Percentiles rank a stretch among this genome's conserved stretches.
These are phyloP conservation scores for Prorocentrum cordatum DNA, from an alignment of 169 alveolate genomes.

Conservation along the genomic window DNA sequence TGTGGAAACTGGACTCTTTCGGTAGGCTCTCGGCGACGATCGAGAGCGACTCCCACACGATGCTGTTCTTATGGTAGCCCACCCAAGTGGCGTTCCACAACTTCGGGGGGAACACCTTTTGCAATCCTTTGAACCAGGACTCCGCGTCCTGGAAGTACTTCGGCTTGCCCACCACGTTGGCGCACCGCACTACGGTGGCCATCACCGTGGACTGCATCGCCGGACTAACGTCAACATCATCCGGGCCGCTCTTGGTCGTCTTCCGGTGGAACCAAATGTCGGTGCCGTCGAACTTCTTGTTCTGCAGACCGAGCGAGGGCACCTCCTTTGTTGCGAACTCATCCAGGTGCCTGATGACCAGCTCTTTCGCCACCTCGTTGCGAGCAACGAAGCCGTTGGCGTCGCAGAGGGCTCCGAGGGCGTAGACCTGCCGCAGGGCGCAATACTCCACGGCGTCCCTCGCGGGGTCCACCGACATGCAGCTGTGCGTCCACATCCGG, in stretches of 20 bases:
- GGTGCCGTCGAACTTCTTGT: background rate
- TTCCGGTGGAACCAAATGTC: background rate
- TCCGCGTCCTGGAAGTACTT: conserved; percentile 19
- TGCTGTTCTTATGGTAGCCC: background rate
- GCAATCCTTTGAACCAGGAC: conserved; percentile 14
- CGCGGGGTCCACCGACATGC: background rate
- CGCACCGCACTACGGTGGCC: too few species aligned
- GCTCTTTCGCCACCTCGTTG: background rate
- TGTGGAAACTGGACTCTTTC: conserved; percentile 6
- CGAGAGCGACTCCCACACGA: conserved; percentile 33
- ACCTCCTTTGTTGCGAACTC: background rate
- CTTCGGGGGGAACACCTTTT: background rate
- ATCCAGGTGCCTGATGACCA: background rate
- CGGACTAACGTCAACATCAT: conserved; percentile 34
- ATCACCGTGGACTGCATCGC: conserved; percentile 42
- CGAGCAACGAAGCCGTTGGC: background rate
- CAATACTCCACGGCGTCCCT: conserved; percentile 40
- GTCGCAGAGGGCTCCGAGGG: conserved; percentile 35
- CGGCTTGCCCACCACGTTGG: background rate
- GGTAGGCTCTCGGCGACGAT: conserved; percentile 7
- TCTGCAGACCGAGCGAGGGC: background rate
- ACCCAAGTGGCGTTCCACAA: conserved; percentile 13
- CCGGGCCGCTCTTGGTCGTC: background rate
- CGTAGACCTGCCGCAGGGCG: conserved; percentile 31
- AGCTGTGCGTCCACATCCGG: conserved; percentile 24